phyloP scores from a whole-genome alignment of 2,329 filamentous ascomycete genomes.

The Hirsutella rhossiliensis region DNA sequence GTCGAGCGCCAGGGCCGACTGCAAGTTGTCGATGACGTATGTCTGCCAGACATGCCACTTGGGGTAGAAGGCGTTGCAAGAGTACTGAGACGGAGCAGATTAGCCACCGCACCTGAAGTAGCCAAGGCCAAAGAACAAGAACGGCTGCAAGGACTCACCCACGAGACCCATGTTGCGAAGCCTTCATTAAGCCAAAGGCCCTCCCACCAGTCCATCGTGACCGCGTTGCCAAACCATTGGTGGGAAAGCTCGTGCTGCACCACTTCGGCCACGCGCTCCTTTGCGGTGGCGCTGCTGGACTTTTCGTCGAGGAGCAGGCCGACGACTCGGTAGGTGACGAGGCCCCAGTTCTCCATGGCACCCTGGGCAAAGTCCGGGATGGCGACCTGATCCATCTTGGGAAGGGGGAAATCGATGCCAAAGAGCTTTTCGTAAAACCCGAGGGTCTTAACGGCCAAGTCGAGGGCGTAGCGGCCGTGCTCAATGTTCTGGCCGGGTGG shows the following conservation, averaged over 20 bases:
- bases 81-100: constrained; percentile 39
- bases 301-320: constrained; percentile 77
- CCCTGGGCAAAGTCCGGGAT: constrained; percentile 93
- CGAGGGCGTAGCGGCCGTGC: constrained; percentile 79
- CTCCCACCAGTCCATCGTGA: constrained; percentile 99
- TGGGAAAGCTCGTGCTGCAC: constrained; percentile 96
- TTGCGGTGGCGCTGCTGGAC: constrained; percentile 75
- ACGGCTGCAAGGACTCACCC: constrained; percentile 9
- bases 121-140: no score
- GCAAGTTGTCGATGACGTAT: constrained; percentile 86
- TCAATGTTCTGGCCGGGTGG: constrained; percentile 83
- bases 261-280: constrained; percentile 87
- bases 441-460: constrained; percentile 79
- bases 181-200: constrained; percentile 94
- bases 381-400: constrained; percentile 55
- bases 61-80: constrained; percentile 87
- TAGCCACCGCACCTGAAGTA: no score
- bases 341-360: constrained; percentile 97
- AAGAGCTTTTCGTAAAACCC: constrained; percentile 80
- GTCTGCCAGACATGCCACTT: constrained; percentile 98
- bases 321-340: constrained; percentile 89
- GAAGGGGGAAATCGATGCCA: constrained; percentile 53
- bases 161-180: constrained; percentile 48
- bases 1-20: constrained; percentile 77
- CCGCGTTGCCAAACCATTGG: constrained; percentile 96